phyloP scores from a whole-genome alignment of 1,284 basidiomycete genomes.

The Ceratobasidium sp. region DNA sequence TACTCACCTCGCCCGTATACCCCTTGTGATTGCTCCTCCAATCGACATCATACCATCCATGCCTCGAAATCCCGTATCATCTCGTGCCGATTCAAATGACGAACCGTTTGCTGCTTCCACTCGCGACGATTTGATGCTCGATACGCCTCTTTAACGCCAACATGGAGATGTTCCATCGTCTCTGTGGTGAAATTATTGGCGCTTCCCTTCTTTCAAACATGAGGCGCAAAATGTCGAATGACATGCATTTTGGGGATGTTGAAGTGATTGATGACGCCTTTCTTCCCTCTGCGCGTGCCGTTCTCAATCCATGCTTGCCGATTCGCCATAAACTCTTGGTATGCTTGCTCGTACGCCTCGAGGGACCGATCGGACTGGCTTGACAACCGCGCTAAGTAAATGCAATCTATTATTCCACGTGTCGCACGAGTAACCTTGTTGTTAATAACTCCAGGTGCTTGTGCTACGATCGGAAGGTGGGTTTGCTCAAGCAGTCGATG shows the following conservation, averaged over 20 bases:
- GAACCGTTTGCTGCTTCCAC: constrained; percentile 15
- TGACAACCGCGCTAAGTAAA: constrained; percentile 31
- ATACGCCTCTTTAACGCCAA: constrained; percentile 29
- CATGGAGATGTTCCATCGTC: constrained; percentile 38
- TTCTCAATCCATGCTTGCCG: constrained; percentile 35
- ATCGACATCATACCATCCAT: constrained; percentile 12
- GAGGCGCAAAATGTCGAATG: constrained; percentile 7
- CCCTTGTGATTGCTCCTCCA: neutral
- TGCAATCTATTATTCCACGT: constrained; percentile 10
- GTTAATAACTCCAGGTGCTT: constrained; percentile 34
- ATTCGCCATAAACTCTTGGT: neutral
- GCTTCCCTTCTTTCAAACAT: constrained; percentile 16
- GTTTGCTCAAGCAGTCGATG: constrained; percentile 32
- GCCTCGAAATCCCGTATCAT: constrained; percentile 22
- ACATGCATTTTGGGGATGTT: constrained; percentile 41
- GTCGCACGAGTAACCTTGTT: constrained; percentile 24
- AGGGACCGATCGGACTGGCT: constrained; percentile 24
- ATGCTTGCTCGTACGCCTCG: constrained; percentile 6
- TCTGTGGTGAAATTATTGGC: constrained; percentile 40
- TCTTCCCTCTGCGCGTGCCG: constrained; percentile 12
- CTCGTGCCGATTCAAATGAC: constrained; percentile 24
- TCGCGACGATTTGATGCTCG: constrained; percentile 22
- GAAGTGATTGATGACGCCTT: constrained; percentile 1
- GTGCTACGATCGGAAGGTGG: constrained; percentile 11
- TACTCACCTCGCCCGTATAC: neutral